Percentiles rank a stretch among this genome's conserved stretches.
phyloP scores from a whole-genome alignment of 768 basidiomycete species.

The Trametes coccinea region DNA sequence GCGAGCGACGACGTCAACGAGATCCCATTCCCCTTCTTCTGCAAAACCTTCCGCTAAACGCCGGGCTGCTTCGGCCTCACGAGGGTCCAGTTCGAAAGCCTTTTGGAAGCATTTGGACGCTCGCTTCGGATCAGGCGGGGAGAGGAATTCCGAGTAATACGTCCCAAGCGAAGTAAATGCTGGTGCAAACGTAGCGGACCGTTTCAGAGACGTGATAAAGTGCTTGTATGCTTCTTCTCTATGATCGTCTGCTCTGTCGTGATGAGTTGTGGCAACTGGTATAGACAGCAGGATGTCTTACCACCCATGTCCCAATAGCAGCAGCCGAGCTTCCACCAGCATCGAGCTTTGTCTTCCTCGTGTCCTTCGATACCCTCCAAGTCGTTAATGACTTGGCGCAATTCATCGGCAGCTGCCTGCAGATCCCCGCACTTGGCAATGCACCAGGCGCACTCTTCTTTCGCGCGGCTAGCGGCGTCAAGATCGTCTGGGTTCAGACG shows the following conservation, averaged over 20 bases:
- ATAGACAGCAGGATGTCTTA: constrained; percentile 35
- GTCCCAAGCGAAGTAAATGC: constrained; percentile 93
- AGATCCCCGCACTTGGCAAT: constrained; percentile 51
- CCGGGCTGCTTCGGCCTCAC: constrained; percentile 82
- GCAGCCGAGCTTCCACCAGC: constrained; percentile 83
- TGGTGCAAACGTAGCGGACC: constrained; percentile 75
- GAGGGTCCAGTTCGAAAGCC: constrained; percentile 93
- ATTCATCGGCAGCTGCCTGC: constrained; percentile 45
- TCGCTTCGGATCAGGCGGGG: constrained; percentile 77
- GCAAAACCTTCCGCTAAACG: constrained; percentile 88
- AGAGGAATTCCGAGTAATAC: constrained; percentile 73
- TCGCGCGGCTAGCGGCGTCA: constrained; percentile 57
- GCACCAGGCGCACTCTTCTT: constrained; percentile 89
- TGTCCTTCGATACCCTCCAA: constrained; percentile 49
- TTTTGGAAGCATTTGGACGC: constrained; percentile 97
- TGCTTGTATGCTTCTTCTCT: constrained; percentile 70
- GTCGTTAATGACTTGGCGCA: constrained; percentile 49
- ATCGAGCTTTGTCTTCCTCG: constrained; percentile 67
- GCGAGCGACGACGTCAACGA: constrained; percentile 92
- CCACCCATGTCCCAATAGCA: constrained; percentile 74
- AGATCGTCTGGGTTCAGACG: constrained; percentile 47
- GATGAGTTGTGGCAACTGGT: neutral
- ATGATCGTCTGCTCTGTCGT: constrained; percentile 39
- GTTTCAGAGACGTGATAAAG: constrained; percentile 81
- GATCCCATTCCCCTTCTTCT: constrained; percentile 91